Evolutionary conservation across 1,139 yeast species (phyloP).

Genomic region (Candida sanyaensis): DNA sequence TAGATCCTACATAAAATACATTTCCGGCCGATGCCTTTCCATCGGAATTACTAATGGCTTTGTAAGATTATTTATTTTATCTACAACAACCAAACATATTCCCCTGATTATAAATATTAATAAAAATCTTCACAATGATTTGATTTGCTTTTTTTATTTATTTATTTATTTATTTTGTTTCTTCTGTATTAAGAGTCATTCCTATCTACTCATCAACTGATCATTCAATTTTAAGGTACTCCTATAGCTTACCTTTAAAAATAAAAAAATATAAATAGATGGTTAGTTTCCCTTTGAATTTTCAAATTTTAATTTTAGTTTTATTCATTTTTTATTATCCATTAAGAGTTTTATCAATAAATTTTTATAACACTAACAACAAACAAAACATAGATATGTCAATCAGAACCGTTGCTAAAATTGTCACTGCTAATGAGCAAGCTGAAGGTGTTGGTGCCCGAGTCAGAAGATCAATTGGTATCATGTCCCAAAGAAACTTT

Average conservation of each 20-base stretch:
- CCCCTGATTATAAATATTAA: slow-evolving; percentile 1
- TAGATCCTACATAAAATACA: not conserved
- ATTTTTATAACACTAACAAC: slow-evolving; percentile 7
- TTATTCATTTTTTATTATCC: slow-evolving; percentile 9
- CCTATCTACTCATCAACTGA: not conserved
- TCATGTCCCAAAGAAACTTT: slow-evolving; percentile 64
- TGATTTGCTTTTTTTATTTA: not conserved
- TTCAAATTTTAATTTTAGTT: slow-evolving; percentile 11
- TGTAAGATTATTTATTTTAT: not conserved
- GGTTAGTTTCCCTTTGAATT: slow-evolving; percentile 8
- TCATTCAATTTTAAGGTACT: not conserved
- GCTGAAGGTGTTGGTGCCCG: slow-evolving; percentile 87
- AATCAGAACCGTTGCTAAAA: slow-evolving; percentile 56
- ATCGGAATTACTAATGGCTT: slow-evolving; percentile 2
- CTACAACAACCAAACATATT: not conserved
- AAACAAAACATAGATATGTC: slow-evolving; percentile 4
- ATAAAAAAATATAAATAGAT: slow-evolving; percentile 15
- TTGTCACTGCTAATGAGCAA: slow-evolving; percentile 69
- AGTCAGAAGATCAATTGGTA: slow-evolving; percentile 82
- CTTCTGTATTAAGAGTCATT: not conserved
- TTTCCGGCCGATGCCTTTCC: not conserved
- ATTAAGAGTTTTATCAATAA: slow-evolving; percentile 4
- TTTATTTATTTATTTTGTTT: not conserved
- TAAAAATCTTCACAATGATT: not conserved
- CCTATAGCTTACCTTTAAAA: not conserved